phyloP scores from a whole-genome alignment of 176 grass and related monocot species.

The Paspalum notatum region DNA sequence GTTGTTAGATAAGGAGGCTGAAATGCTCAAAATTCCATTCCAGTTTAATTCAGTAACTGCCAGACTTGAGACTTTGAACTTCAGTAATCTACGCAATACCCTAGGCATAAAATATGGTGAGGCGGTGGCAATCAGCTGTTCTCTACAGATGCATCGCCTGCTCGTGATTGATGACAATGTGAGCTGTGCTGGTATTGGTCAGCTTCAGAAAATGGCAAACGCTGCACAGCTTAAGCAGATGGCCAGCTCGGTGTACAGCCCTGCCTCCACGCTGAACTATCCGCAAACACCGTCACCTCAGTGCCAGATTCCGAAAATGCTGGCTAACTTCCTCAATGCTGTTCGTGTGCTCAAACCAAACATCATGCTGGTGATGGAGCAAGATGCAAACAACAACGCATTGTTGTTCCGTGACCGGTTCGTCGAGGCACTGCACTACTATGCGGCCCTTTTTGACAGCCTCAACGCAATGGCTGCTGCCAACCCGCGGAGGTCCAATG shows the following conservation, averaged over 20 bases:
- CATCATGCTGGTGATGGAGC: constrained; percentile 52
- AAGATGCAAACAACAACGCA: constrained; percentile 57
- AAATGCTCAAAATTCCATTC: constrained; percentile 39
- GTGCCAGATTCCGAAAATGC: not conserved
- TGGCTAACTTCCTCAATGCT: constrained; percentile 31
- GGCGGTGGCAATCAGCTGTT: constrained; percentile 31
- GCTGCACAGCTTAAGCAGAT: constrained; percentile 19
- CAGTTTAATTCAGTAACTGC: constrained; percentile 43
- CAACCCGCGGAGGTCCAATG: not conserved
- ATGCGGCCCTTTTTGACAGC: constrained; percentile 53
- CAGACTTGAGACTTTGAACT: constrained; percentile 52
- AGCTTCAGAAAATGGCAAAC: constrained; percentile 38
- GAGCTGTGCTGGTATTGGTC: constrained; percentile 10
- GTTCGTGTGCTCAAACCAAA: constrained; percentile 41
- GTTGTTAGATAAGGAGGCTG: constrained; percentile 40
- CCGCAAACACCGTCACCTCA: constrained; percentile 29
- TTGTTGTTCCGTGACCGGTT: constrained; percentile 45
- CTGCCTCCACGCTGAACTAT: constrained; percentile 39
- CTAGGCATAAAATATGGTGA: constrained; percentile 44
- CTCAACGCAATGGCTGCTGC: constrained; percentile 11
- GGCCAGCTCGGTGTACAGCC: constrained; percentile 28
- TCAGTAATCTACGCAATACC: constrained; percentile 41
- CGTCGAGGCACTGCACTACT: constrained; percentile 38
- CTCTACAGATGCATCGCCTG: constrained; percentile 40
- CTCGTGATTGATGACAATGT: constrained; percentile 34